Conservation (phyloP, 2,329 filamentous ascomycete genomes). For the Dactylella cylindrospora region DNA sequence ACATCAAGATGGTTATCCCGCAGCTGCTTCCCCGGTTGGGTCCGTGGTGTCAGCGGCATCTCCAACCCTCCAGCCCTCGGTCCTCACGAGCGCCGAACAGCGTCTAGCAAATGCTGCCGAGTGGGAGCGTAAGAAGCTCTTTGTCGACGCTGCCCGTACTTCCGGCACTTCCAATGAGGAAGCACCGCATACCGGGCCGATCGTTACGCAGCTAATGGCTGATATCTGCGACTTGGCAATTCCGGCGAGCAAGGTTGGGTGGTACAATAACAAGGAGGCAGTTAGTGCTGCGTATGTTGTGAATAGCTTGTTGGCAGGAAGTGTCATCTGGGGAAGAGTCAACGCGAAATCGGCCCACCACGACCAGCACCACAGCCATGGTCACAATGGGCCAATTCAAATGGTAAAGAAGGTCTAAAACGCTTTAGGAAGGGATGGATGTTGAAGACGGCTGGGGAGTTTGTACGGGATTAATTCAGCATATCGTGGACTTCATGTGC, state of each 20-base stretch:
- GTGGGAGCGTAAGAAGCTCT: conserved; percentile 38
- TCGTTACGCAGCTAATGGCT: conserved; percentile 37
- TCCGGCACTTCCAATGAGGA: conserved; percentile 11
- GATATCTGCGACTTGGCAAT: conserved; percentile 40
- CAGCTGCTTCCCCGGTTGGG: conserved; percentile 3
- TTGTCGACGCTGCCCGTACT: conserved; percentile 32
- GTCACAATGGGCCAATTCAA: conserved; percentile 12
- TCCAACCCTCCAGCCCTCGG: conserved; percentile 21
- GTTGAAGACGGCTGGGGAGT: conserved; percentile 1
- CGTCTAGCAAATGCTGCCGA: conserved; percentile 31
- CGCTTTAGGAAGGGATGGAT: conserved; percentile 11
- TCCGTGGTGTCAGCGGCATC: conserved; percentile 19
- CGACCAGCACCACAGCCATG: background rate
- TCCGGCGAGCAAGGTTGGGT: conserved; percentile 31
- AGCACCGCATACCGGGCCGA: conserved; percentile 6
- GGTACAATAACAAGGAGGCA: conserved; percentile 38
- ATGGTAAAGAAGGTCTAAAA: conserved; percentile 41
- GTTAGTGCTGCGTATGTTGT: conserved; percentile 23
- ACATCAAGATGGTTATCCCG: conserved; percentile 13
- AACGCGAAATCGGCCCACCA: conserved; percentile 10
- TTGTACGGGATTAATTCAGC: conserved; percentile 3
- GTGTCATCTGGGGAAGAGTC: conserved; percentile 41
- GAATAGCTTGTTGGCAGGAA: conserved; percentile 27
- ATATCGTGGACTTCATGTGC: too few species aligned
- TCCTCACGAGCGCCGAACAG: conserved; percentile 30